Evolutionary conservation across 495 filamentous ascomycete species (phyloP).

Genomic region (Xylaria castorea): DNA sequence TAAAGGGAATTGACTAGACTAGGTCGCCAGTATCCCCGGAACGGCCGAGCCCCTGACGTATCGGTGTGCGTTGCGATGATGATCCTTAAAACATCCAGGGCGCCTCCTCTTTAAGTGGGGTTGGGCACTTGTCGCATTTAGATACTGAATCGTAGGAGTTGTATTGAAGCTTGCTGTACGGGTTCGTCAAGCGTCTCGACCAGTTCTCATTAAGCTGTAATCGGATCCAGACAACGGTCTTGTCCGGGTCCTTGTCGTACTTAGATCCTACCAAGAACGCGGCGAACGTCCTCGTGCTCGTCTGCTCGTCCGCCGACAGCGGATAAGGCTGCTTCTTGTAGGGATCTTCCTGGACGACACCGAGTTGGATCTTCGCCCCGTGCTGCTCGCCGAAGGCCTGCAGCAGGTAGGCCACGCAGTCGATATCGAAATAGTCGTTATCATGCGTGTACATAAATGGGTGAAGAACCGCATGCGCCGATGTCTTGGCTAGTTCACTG

Average conservation of each 20-base stretch:
- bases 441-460: background rate
- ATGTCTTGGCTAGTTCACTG: background rate
- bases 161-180: background rate
- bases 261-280: conserved; percentile 14
- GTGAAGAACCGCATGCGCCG: background rate
- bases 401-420: background rate
- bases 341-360: conserved; percentile 12
- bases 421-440: conserved; percentile 5
- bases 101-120: background rate
- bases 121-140: background rate
- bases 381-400: conserved; percentile 14
- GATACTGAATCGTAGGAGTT: conserved; percentile 1
- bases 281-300: background rate
- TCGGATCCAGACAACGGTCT: conserved; percentile 16
- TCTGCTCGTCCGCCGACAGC: background rate
- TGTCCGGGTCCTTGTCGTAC: conserved; percentile 12
- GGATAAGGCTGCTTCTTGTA: background rate
- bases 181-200: background rate
- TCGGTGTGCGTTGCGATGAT: background rate
- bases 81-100: background rate
- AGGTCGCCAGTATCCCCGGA: background rate
- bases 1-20: background rate
- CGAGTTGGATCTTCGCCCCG: conserved; percentile 21
- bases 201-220: background rate
- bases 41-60: background rate